Evolutionary conservation across 2,329 filamentous ascomycete species (phyloP), one percentile per base, ranked within the genome.

Genomic region (Phialocephala sp.): DNA sequence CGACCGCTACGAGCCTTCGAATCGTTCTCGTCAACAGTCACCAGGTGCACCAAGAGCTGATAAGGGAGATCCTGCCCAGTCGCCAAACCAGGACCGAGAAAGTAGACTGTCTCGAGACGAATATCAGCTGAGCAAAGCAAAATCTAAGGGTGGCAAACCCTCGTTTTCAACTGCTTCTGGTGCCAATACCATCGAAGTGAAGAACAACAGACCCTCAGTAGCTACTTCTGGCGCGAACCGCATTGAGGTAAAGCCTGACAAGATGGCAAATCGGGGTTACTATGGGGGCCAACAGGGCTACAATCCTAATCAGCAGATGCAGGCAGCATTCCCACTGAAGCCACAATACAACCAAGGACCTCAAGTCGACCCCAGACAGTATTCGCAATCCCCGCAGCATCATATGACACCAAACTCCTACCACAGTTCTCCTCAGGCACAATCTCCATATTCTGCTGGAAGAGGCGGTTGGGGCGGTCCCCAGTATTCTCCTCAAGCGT

Each of bases 371-470:
- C 70, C 78, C 24, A 77, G 80, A 45, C 81, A 83, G 63, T 86
- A 85, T 71, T 82, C 83, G 27, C 83, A 85, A 56, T 88, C 87
- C n/a, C 85, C 88, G 45, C 83, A 85, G 62, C 85, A 74, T 70
- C 85, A 86, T 71, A 79, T 81, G 69, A 81, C 82, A 24, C 83
- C 86, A 22, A 83, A 79, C 60, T 83, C 82, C 59, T 82, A 84
- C 70, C 85, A 87, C 70, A 84, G 83, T 55, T 89, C 88, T 20
- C 87, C 89, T n/a, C 84, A 84, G 66, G 81, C 82, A 11, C 84
- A 85, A 52, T 89, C 88, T 45, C 87, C 88, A 15, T 87, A 89
- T 73, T 81, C 81, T 43, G 79, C 80, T 68, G 81, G 81, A 58
- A 81, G 86, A 76, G 84, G 84, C 36, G 81, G 81, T 60, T 86